These are phyloP conservation scores for Sporothrix phasma DNA, from an alignment of 2,329 filamentous ascomycete genomes.

Conservation along the genomic window DNA sequence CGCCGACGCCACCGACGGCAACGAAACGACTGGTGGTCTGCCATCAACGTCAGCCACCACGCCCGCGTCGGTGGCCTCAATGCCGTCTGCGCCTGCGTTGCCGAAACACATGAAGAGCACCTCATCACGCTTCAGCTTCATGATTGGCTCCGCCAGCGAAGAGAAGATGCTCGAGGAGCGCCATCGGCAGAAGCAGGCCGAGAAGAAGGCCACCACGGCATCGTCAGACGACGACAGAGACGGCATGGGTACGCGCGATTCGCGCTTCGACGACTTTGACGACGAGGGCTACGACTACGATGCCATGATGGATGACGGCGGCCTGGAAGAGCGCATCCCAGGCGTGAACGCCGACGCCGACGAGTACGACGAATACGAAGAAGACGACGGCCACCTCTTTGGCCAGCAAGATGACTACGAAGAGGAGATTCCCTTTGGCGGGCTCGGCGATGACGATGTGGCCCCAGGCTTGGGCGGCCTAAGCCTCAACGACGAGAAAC, in stretches of 20 bases:
- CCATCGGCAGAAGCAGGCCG: slow-evolving; percentile 56
- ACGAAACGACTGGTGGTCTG: background rate
- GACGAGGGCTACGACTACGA: slow-evolving; percentile 52
- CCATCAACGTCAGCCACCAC: slow-evolving; percentile 10
- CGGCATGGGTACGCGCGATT: slow-evolving; percentile 32
- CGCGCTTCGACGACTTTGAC: slow-evolving; percentile 52
- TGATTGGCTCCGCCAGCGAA: slow-evolving; percentile 58
- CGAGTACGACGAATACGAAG: slow-evolving; percentile 26
- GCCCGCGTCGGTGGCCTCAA: slow-evolving; percentile 26
- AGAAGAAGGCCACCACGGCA: slow-evolving; percentile 39
- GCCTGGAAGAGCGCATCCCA: slow-evolving; percentile 57
- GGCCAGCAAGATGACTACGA: slow-evolving; percentile 27
- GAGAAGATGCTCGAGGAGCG: slow-evolving; percentile 63
- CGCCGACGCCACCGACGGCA: no score
- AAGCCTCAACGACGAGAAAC: slow-evolving; percentile 11
- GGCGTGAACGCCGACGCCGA: slow-evolving; percentile 36
- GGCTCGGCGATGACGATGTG: background rate
- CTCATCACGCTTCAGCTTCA: slow-evolving; percentile 72
- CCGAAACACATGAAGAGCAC: slow-evolving; percentile 64
- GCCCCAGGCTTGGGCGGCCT: background rate
- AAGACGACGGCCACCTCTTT: slow-evolving; percentile 34
- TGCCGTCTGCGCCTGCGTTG: slow-evolving; percentile 35
- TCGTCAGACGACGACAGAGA: slow-evolving; percentile 22
- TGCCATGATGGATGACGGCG: slow-evolving; percentile 55
- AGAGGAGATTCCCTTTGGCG: slow-evolving; percentile 38